Evolutionary conservation across 2,329 filamentous ascomycete species (phyloP), one percentile per base, ranked within the genome.

Genomic region (Dothistroma septosporum): DNA sequence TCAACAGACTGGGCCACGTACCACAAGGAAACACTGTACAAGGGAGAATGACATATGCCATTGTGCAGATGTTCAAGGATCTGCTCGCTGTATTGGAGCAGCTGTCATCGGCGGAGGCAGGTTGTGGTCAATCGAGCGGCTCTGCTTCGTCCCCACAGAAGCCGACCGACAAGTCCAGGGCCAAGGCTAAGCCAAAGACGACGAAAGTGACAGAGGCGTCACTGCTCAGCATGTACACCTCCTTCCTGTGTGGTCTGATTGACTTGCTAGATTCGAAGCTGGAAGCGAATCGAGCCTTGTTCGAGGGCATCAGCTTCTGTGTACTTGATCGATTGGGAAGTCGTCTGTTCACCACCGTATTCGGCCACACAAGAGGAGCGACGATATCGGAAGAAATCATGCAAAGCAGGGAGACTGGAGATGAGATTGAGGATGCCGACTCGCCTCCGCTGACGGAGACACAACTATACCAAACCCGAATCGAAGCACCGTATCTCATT

Each of bases 251-350:
- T 1, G 71, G 71, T 4, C 63, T 77, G 2, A 61, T 79, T 4
- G 69, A 72, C 0, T 65, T 72, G 14, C 70, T 79, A 1, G 74
- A 77, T 32, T 66, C 74, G 31, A 73, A 70, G 10, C 64, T 72
- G 19, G 59, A 67, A 4, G 46, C 70, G 11, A 77, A 80, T 46
- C 72, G 73, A 32, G 66, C 74, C 21, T 62, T 81, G 1, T 79
- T 79, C 56, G 78, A 80, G 68, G 77, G 76, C 2, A 75, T 78
- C 35, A 68, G 75, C 1, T 80, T 74, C 57, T 65, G 75, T 14
- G 61, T 79, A 1, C 67, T 80, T 2, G 72, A 78, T 24, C 73
- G 72, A 21, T 67, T 78, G 0, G 77, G 77, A 5, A 69, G 71
- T 21, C 69, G 69, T 0, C 66, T 80, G 2, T 79, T 74, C 59